Evolutionary conservation across 805 yeast species (phyloP), one percentile per base, ranked within the genome.

Genomic region (Yamadazyma tumulicola): DNA sequence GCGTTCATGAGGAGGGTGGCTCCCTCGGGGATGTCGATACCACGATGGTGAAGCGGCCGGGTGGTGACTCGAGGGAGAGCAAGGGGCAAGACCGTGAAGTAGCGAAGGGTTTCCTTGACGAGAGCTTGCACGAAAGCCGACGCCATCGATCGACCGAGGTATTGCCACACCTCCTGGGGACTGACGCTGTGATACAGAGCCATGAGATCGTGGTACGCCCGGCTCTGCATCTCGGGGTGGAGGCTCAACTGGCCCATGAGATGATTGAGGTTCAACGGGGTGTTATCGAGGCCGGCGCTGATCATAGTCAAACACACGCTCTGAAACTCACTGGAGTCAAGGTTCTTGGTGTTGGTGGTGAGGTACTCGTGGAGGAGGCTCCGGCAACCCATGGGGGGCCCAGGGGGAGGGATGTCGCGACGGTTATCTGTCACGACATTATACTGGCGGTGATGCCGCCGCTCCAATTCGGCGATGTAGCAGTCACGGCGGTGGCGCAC

Each of bases 281-380:
- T 74, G 42, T 84, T 83, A 50, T 83, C 91, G 16, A 83, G 58
- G 0, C 93, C 93, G 6, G 89, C 93, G 45, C 87, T 79, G 0
- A 83, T 80, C 81, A 82, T 76, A 0, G 89, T 79, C 26, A 83
- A 59, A 49, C 89, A 82, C 5, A 80, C 67, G 29, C 85, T 75
- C 29, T 64, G 63, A 31, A 77, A 50, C 47, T 81, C 85, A 1
- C 12, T 31, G n/a, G 42, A 17, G 6, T 19, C 19, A n/a, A 43
- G 28, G 5, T 31, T 14, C 16, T 39, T 43, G 9, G 29, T 27
- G 17, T 36, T 42, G 18, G 13, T 19, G 2, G 7, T 16, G n/a
- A 13, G 8, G 13, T 8, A 28, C 9, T 28, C 16, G 12, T 28
- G 6, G 12, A 17, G 6, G 12, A 28, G 31, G 22, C 19, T 28